Conservation (phyloP, 2,329 filamentous ascomycete genomes). For the Aspergillus tamarii region DNA sequence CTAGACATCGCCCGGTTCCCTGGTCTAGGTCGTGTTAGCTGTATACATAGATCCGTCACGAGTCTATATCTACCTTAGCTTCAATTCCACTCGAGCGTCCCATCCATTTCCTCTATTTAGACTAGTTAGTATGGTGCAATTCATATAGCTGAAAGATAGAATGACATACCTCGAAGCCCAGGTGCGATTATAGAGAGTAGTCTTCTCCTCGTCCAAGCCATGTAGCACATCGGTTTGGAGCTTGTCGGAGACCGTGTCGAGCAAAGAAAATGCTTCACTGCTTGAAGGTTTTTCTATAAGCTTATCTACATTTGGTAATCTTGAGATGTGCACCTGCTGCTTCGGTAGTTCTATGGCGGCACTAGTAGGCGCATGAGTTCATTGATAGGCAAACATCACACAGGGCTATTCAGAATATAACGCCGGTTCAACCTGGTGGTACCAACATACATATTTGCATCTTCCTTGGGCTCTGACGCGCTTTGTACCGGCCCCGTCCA, state of each 20-base stretch:
- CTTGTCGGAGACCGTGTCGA: background rate
- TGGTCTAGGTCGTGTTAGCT: background rate
- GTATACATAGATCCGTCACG: background rate
- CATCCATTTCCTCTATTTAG: background rate
- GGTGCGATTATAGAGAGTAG: background rate
- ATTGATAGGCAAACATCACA: background rate
- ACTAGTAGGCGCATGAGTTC: background rate
- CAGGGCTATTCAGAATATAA: background rate
- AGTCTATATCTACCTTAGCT: background rate
- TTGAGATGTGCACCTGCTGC: background rate
- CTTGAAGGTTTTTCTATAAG: background rate
- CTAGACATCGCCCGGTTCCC: background rate
- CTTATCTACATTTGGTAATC: background rate
- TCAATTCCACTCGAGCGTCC: background rate
- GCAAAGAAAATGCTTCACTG: background rate
- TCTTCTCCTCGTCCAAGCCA: background rate
- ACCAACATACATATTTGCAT: background rate
- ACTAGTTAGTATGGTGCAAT: background rate
- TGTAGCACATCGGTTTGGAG: background rate
- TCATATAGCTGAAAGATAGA: background rate
- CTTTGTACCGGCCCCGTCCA: background rate
- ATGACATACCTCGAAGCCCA: background rate
- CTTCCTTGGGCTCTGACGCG: background rate
- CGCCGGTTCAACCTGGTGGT: background rate
- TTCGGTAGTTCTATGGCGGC: background rate